phyloP scores from a whole-genome alignment of 2,329 filamentous ascomycete species.

The Phialophora chinensis region DNA sequence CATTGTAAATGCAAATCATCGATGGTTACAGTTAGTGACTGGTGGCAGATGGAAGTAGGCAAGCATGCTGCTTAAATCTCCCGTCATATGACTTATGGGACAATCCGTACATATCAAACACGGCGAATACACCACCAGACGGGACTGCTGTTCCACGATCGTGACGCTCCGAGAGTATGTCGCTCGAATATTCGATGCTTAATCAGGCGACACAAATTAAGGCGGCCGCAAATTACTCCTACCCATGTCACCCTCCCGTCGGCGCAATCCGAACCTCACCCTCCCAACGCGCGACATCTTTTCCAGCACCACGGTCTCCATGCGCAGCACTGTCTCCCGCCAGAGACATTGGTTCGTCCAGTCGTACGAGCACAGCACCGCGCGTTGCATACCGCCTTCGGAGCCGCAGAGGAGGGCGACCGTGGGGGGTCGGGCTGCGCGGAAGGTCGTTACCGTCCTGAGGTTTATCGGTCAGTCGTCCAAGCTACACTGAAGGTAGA shows the following conservation, averaged over 20 bases:
- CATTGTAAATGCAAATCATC: neutral
- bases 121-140: neutral
- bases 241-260: slow-evolving; percentile 1
- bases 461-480: neutral
- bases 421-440: slow-evolving; percentile 48
- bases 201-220: neutral
- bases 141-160: neutral
- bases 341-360: slow-evolving; percentile 50
- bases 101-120: neutral
- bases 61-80: neutral
- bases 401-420: slow-evolving; percentile 52
- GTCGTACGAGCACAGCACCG: slow-evolving; percentile 55
- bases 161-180: neutral
- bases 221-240: slow-evolving; percentile 18
- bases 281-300: slow-evolving; percentile 46
- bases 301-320: slow-evolving; percentile 49
- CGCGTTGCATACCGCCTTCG: slow-evolving; percentile 56
- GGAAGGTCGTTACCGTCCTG: slow-evolving; percentile 48
- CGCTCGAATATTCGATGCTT: neutral
- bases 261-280: slow-evolving; percentile 42
- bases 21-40: neutral
- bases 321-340: slow-evolving; percentile 53
- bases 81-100: neutral
- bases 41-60: neutral
- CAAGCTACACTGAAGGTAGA: neutral